Conservation (phyloP, 2,329 filamentous ascomycete genomes). For the Microcera coccophila region DNA sequence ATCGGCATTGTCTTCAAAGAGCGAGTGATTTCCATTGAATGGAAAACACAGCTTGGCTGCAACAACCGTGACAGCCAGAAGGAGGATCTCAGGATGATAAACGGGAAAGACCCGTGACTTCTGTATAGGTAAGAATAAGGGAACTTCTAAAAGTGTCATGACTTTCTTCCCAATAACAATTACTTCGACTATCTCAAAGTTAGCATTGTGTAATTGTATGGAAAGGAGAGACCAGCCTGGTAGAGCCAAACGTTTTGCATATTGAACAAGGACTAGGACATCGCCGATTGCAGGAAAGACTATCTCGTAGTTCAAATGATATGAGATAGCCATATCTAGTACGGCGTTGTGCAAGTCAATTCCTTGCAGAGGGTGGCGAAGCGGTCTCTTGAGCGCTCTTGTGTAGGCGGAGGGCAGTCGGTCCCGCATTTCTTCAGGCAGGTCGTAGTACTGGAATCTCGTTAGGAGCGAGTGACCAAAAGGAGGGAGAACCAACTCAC, state of each 20-base stretch:
- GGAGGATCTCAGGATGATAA: slow-evolving; percentile 68
- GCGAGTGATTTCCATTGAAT: slow-evolving; percentile 55
- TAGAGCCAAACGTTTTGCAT: slow-evolving; percentile 67
- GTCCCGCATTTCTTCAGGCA: slow-evolving; percentile 63
- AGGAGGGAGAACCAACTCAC: slow-evolving; percentile 37
- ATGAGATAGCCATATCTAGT: slow-evolving; percentile 59
- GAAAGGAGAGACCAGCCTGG: slow-evolving; percentile 53
- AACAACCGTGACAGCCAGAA: slow-evolving; percentile 68
- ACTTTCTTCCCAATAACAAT: slow-evolving; percentile 41
- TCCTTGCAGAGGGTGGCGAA: slow-evolving; percentile 39
- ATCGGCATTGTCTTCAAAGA: slow-evolving; percentile 16
- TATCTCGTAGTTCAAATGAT: slow-evolving; percentile 65
- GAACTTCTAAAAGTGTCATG: slow-evolving; percentile 48
- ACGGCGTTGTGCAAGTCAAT: slow-evolving; percentile 63
- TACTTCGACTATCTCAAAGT: slow-evolving; percentile 51
- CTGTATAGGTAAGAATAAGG: slow-evolving; percentile 48
- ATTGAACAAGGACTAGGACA: slow-evolving; percentile 63
- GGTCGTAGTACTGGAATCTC: slow-evolving; percentile 43
- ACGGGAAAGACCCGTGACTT: slow-evolving; percentile 45
- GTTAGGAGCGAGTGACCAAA: not conserved
- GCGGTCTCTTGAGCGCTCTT: slow-evolving; percentile 51
- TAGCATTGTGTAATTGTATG: slow-evolving; percentile 15
- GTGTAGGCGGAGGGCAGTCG: slow-evolving; percentile 62
- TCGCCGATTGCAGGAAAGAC: slow-evolving; percentile 69
- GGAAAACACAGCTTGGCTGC: slow-evolving; percentile 78